Evolutionary conservation across 768 basidiomycete species (phyloP).

Genomic region (Brasilioporus rufonigricans): DNA sequence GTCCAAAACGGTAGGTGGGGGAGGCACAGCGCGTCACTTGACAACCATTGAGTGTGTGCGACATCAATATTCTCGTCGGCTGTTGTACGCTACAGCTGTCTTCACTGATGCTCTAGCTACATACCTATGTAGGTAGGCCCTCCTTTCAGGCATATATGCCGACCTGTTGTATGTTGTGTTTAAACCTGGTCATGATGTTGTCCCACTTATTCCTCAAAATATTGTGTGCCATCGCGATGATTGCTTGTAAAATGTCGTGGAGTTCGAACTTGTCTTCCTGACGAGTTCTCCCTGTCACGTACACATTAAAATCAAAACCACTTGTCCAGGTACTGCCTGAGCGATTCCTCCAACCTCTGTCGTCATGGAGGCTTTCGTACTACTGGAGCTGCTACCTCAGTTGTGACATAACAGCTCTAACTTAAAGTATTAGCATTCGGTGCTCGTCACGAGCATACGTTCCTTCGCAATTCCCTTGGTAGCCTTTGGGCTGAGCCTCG

Average conservation of each 20-base stretch:
- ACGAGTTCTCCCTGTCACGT: too few relatives aligned
- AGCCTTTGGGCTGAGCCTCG: slow-evolving; percentile 3
- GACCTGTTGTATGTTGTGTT: neutral
- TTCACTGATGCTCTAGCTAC: too few relatives aligned
- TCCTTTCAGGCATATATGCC: neutral
- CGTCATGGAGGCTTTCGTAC: too few relatives aligned
- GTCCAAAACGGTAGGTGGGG: neutral
- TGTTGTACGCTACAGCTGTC: neutral
- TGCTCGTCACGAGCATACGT: neutral
- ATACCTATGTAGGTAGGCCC: too few relatives aligned
- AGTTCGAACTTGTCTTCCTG: neutral
- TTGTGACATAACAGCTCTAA: neutral
- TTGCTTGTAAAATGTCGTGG: neutral
- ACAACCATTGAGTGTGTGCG: neutral
- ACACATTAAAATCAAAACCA: too few relatives aligned
- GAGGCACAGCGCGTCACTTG: too few relatives aligned
- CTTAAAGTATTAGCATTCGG: neutral
- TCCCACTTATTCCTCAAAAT: neutral
- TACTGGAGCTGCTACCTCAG: too few relatives aligned
- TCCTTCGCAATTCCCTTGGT: neutral
- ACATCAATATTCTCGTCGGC: neutral
- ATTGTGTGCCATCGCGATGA: neutral
- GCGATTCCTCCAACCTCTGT: too few relatives aligned
- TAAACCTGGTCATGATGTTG: neutral
- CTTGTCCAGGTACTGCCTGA: too few relatives aligned